Evolutionary conservation across 805 yeast genomes (phyloP), one percentile per base, ranked within the genome.

Genomic region (Yarrowia deformans): DNA sequence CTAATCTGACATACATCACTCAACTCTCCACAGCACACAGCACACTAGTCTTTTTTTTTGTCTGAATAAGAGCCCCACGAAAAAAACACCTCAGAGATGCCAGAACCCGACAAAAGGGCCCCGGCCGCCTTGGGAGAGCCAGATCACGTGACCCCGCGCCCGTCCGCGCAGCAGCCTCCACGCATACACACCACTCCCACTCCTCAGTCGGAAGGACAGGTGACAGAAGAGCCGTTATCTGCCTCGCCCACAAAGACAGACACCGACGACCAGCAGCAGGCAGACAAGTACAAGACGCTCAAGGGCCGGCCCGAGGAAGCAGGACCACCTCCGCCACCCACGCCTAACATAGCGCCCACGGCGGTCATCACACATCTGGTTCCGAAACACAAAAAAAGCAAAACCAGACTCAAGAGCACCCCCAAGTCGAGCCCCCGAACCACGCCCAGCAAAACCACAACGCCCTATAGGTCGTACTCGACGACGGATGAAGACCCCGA

Each of bases 401-500:
- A 63, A 23, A 46, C 56, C 56, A 13, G 48, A 23, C 68, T 48
- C 56, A 63, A 49, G 45, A 48, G 2, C 56, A 48, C 55, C 29
- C 56, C 68, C 45, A 60, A 60, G 52, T 34, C 50, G 40, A n/a
- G 19, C 6, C 52, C 66, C 8, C 12, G 52, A 14, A 60, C 42
- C 32, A 43, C 66, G 14, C 66, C 66, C 10, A 8, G 34, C 42
- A 43, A 23, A 14, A 14, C 66, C 12, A 56, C 29, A 4, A 23
- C 63, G 3, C 66, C 66, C 3, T 60, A 60, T 13, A 6, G 66
- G 42, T 60, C 68, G 18, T 63, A 63, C 29, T 63, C 68, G 10
- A 63, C 68, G 37, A 63, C 68, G 7, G 68, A 63, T 23, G 68
- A 63, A n/a, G 68, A 63, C 29, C 68, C 68, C 48, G 66, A 60